Conservation (phyloP, 148 eudicot species). For the Arctostaphylos glauca region DNA sequence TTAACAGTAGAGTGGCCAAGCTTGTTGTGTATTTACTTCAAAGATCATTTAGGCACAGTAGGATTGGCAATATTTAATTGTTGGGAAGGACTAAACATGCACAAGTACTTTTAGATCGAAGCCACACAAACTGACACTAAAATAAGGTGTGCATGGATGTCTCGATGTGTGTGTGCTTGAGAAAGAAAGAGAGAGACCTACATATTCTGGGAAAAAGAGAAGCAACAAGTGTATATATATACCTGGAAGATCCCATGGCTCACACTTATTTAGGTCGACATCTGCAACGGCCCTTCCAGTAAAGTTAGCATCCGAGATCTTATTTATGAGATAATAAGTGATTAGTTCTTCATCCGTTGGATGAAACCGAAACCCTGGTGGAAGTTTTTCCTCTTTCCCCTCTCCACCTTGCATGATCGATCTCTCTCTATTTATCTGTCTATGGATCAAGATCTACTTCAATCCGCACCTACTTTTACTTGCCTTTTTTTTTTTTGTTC, state of each 20-base stretch:
- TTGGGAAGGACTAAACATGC: not conserved
- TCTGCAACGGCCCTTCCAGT: slow-evolving; percentile 63
- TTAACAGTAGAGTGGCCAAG: not conserved
- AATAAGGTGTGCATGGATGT: not conserved
- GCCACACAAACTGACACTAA: not conserved
- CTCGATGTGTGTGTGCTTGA: not conserved
- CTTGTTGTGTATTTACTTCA: not conserved
- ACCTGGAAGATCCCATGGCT: slow-evolving; percentile 98
- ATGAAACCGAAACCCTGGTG: slow-evolving; percentile 84
- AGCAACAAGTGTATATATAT: not conserved
- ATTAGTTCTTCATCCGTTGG: slow-evolving; percentile 83
- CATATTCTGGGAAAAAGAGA: too few relatives aligned
- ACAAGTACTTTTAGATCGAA: not conserved
- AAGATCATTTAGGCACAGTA: not conserved
- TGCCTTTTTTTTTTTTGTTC: not conserved
- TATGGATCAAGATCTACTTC: not conserved
- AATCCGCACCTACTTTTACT: not conserved
- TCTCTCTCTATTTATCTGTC: not conserved
- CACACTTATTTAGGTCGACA: slow-evolving; percentile 83
- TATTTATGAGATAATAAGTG: slow-evolving; percentile 62
- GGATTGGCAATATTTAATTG: not conserved
- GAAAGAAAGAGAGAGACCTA: not conserved
- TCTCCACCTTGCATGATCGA: slow-evolving; percentile 25
- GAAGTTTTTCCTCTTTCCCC: slow-evolving; percentile 58
- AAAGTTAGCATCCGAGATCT: slow-evolving; percentile 65